phyloP scores from a whole-genome alignment of 495 filamentous ascomycete species.

The Trichoderma asperelloides region DNA sequence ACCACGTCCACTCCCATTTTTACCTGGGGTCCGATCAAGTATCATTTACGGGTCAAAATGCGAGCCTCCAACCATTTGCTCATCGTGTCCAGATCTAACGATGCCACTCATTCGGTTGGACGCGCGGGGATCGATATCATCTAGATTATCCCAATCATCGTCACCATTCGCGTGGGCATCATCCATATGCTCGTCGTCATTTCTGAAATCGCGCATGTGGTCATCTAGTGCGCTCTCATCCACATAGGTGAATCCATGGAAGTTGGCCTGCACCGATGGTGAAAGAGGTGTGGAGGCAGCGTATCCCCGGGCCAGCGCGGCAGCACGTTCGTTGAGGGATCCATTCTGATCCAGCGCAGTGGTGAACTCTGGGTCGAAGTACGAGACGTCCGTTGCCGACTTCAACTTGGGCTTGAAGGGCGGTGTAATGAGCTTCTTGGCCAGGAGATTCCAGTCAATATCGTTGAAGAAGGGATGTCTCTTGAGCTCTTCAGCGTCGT shows the following conservation, averaged over 20 bases:
- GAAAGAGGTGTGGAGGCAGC: constrained; percentile 82
- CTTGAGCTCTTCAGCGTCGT: constrained; percentile 92
- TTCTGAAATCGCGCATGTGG: constrained; percentile 56
- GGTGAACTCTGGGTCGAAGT: constrained; percentile 98
- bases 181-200: constrained; percentile 51
- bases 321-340: constrained; percentile 83
- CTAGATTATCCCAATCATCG: constrained; percentile 38
- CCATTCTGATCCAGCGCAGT: constrained; percentile 78
- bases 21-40: background rate
- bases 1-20: background rate
- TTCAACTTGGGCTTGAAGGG: constrained; percentile 97
- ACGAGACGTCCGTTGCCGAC: constrained; percentile 89
- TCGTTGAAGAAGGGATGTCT: constrained; percentile 89
- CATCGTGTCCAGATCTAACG: constrained; percentile 53
- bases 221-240: constrained; percentile 95
- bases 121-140: constrained; percentile 33
- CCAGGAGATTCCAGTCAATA: constrained; percentile 80
- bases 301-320: constrained; percentile 64
- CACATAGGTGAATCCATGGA: constrained; percentile 96
- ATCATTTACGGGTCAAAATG: constrained; percentile 51
- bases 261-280: constrained; percentile 93
- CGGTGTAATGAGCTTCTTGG: constrained; percentile 86
- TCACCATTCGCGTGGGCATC: constrained; percentile 42
- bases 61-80: constrained; percentile 64
- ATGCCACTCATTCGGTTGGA: constrained; percentile 66